A percentile compares a stretch with the other conserved stretches of the same genome.
phyloP scores from a whole-genome alignment of 805 yeast species.

The Wickerhamomyces chambardii region DNA sequence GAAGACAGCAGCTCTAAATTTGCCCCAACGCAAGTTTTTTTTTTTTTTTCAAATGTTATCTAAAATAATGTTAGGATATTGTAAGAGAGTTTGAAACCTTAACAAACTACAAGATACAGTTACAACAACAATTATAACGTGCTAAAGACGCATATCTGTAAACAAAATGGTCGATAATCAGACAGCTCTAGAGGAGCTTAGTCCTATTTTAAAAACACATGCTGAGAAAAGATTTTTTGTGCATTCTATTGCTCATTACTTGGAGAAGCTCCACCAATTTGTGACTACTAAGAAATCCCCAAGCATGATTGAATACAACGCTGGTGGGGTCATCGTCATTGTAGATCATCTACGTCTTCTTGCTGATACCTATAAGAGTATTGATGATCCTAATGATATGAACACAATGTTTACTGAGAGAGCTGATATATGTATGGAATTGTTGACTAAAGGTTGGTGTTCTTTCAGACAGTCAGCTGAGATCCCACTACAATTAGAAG shows the following conservation, averaged over 20 bases:
- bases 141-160: too few relatives aligned
- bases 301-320: slow-evolving; percentile 35
- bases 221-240: slow-evolving; percentile 1
- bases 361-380: background rate
- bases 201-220: too few relatives aligned
- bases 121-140: too few relatives aligned
- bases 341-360: slow-evolving; percentile 6
- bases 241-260: background rate
- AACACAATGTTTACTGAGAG: background rate
- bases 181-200: too few relatives aligned
- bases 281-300: slow-evolving; percentile 6
- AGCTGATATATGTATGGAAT: background rate
- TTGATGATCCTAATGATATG: background rate
- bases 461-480: background rate
- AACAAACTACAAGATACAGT: too few relatives aligned
- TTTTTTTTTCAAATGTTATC: too few relatives aligned
- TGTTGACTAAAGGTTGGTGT: slow-evolving; percentile 1
- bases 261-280: background rate
- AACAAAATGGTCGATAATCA: too few relatives aligned
- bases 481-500: background rate
- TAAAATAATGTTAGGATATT: too few relatives aligned
- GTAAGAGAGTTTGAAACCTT: too few relatives aligned
- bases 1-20: too few relatives aligned
- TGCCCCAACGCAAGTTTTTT: too few relatives aligned
- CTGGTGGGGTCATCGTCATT: slow-evolving; percentile 32